Evolutionary conservation across 2,329 filamentous ascomycete genomes (phyloP), one percentile per base, ranked within the genome.

Genomic region (Penicillium verrucosum): DNA sequence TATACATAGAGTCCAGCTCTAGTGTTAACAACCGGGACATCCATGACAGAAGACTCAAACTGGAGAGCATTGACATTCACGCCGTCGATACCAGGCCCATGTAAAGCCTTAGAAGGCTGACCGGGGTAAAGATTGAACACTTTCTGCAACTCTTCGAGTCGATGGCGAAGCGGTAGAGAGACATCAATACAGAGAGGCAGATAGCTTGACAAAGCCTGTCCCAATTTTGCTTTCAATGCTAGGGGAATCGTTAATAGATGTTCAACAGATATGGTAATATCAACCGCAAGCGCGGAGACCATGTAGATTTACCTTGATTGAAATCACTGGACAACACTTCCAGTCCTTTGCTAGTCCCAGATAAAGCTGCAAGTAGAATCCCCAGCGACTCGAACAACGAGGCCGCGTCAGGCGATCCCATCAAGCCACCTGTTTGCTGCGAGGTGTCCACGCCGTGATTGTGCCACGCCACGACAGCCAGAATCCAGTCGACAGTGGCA

Each of bases 1-100:
- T 93, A 94, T 7, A 96, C 81, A 69, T 94, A 96, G 54, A 96
- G 79, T 5, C 89, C 92, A 50, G 90, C 89, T 71, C 91, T 84
- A 4, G 91, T 90, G 63, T 90, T 91, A 46, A 87, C 79, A 30
- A 85, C 78, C 4, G 89, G 88, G 10, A 92, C 75, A 48, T 95
- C 89, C 27, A 83, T 77, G 10, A 86, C 75, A 18, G 70, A 76
- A 14, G 78, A 74, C 59, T 83, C 80, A 37, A 84, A 79, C 51
- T 83, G 80, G n/a, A 83, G 69, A 18, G 76, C 73, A 40, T 76
- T 73, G 56, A 76, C 78, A 62, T 78, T 74, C 18, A 78, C 68
- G 29, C 70, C 70, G 1, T 72, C 70, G 56, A 77, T 75, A 56
- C 75, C 70, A 38, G 78, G 69, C 9, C 78, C 75, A 40, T 78